phyloP scores from a whole-genome alignment of 306 rosid genomes.

The Astragalus membranaceus region DNA sequence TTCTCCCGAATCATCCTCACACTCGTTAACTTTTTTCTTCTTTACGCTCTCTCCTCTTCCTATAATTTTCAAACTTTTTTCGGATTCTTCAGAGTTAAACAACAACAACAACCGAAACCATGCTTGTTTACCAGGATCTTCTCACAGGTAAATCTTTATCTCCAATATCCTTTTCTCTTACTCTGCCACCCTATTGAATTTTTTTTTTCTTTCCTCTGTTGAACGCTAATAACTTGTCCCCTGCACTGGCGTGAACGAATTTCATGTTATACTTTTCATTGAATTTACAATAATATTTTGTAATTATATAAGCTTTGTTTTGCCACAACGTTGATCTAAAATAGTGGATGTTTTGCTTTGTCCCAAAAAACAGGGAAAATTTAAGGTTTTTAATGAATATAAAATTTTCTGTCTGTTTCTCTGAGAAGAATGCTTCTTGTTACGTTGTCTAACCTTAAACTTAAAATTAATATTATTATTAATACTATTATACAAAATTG shows the following conservation, averaged over 20 bases:
- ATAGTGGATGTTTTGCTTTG: not conserved
- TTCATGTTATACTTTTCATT: not conserved
- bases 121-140: conserved; percentile 61
- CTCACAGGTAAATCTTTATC: conserved; percentile 38
- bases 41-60: not conserved
- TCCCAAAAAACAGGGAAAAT: not conserved
- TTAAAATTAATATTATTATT: not conserved
- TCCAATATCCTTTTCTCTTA: not conserved
- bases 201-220: not conserved
- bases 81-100: not conserved
- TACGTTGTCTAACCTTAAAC: not conserved
- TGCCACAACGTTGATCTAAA: not conserved
- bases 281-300: too few relatives aligned
- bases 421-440: not conserved
- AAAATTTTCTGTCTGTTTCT: not conserved
- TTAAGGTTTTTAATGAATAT: not conserved
- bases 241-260: too few relatives aligned
- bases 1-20: not conserved
- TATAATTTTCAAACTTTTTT: not conserved
- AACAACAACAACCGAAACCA: conserved; percentile 10
- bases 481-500: too few relatives aligned
- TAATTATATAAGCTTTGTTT: not conserved
- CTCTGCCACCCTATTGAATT: not conserved
- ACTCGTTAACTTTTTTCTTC: not conserved
- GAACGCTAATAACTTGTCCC: not conserved